Percentiles rank a stretch among this genome's conserved stretches.
Conservation (phyloP, 2,329 filamentous ascomycete genomes). For the Rhynchosporium agropyri region DNA sequence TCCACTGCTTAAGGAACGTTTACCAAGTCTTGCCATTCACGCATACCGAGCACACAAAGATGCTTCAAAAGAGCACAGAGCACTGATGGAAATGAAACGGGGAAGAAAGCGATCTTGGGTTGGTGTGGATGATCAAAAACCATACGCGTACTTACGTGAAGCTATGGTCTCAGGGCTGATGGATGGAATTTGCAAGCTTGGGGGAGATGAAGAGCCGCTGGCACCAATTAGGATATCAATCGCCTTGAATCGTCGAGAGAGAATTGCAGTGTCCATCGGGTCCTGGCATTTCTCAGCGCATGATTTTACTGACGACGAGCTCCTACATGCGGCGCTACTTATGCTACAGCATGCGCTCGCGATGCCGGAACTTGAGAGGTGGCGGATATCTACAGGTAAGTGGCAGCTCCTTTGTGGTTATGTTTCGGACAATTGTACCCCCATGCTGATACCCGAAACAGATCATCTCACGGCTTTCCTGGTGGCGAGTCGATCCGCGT, state of each 20-base stretch:
- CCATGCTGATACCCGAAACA: conserved; percentile 51
- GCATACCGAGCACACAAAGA: conserved; percentile 82
- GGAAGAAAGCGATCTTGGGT: conserved; percentile 90
- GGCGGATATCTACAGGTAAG: conserved; percentile 77
- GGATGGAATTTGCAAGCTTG: conserved; percentile 80
- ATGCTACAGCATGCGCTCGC: conserved; percentile 89
- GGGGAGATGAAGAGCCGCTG: conserved; percentile 63
- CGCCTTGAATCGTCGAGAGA: conserved; percentile 62
- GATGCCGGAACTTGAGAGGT: conserved; percentile 79
- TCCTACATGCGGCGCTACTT: conserved; percentile 79
- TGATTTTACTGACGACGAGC: conserved; percentile 85
- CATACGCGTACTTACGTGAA: conserved; percentile 86
- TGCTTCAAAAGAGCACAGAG: conserved; percentile 71
- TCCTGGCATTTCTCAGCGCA: conserved; percentile 90
- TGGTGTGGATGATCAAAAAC: conserved; percentile 79
- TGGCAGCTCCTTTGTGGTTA: conserved; percentile 30
- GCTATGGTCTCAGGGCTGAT: conserved; percentile 92
- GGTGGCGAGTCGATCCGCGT: conserved; percentile 86
- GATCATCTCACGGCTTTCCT: conserved; percentile 84
- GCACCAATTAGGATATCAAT: conserved; percentile 69
- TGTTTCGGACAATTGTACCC: conserved; percentile 37
- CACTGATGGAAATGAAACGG: conserved; percentile 70
- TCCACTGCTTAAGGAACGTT: conserved; percentile 72
- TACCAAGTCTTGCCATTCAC: conserved; percentile 77
- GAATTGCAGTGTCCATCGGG: conserved; percentile 67